phyloP scores from a whole-genome alignment of 768 basidiomycete genomes.

The Tulasnella sp. region DNA sequence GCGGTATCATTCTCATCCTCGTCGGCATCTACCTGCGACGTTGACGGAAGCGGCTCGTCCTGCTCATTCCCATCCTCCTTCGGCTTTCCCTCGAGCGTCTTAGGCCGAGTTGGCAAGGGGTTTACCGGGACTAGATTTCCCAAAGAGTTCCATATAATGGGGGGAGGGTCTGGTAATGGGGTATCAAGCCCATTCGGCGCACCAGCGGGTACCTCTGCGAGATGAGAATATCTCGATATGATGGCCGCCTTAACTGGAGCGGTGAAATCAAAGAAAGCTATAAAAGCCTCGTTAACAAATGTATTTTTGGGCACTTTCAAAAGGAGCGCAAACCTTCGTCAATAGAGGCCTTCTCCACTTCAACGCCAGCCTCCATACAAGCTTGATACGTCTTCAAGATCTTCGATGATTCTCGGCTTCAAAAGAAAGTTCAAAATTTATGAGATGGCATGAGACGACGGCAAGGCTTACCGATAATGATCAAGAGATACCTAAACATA shows the following conservation, averaged over 20 bases:
- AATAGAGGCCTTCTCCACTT: slow-evolving; percentile 97
- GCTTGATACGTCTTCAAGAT: slow-evolving; percentile 72
- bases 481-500: slow-evolving; percentile 71
- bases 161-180: slow-evolving; percentile 61
- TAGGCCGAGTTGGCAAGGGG: too few species aligned
- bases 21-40: neutral
- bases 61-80: neutral
- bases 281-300: neutral
- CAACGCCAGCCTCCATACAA: slow-evolving; percentile 57
- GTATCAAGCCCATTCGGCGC: slow-evolving; percentile 64
- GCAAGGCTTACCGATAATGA: slow-evolving; percentile 47
- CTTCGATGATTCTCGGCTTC: slow-evolving; percentile 65
- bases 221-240: slow-evolving; percentile 62
- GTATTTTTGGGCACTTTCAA: too few species aligned
- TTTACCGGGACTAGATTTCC: slow-evolving; percentile 44
- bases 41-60: neutral
- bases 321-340: slow-evolving; percentile 47
- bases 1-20: slow-evolving; percentile 9
- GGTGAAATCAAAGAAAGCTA: slow-evolving; percentile 84
- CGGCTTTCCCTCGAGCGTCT: too few species aligned
- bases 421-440: too few species aligned
- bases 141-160: slow-evolving; percentile 39
- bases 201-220: slow-evolving; percentile 56
- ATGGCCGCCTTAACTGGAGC: slow-evolving; percentile 64
- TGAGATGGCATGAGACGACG: too few species aligned